Conservation (phyloP, 2,329 filamentous ascomycete species). For the Aspergillus pseudoterreus region DNA sequence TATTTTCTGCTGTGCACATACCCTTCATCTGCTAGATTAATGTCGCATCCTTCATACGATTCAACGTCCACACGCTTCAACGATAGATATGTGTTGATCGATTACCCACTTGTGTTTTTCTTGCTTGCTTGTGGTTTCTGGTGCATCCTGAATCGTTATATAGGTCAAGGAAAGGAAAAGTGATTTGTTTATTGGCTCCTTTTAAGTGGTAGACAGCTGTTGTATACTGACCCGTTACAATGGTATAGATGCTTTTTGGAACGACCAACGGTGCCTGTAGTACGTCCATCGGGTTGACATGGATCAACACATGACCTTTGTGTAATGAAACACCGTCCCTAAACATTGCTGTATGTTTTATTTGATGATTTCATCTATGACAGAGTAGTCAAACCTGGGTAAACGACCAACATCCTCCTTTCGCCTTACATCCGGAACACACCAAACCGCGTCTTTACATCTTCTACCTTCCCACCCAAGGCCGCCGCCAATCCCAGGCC, state of each 20-base stretch:
- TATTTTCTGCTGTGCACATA: slow-evolving; percentile 11
- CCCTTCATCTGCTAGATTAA: slow-evolving; percentile 12
- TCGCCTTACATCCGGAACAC: slow-evolving; percentile 72
- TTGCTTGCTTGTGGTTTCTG: slow-evolving; percentile 7
- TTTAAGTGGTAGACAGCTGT: too few species aligned
- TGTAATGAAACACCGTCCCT: neutral
- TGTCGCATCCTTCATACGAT: slow-evolving; percentile 16
- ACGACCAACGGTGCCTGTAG: neutral
- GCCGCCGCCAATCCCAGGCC: slow-evolving; percentile 70
- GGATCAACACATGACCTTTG: neutral
- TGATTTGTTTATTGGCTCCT: slow-evolving; percentile 2
- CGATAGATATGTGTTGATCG: slow-evolving; percentile 29
- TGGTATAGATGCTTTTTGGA: too few species aligned
- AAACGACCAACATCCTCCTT: neutral
- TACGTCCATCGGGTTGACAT: neutral
- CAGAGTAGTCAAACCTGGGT: neutral
- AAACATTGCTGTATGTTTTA: neutral
- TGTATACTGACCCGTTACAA: too few species aligned
- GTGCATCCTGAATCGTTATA: slow-evolving; percentile 17
- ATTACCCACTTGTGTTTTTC: slow-evolving; percentile 16
- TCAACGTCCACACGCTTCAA: slow-evolving; percentile 19
- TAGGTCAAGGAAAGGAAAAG: slow-evolving; percentile 18
- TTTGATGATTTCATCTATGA: neutral
- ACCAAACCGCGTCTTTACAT: slow-evolving; percentile 65
- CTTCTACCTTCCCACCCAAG: slow-evolving; percentile 63